Conservation (phyloP, 345 rosid species). For the Aquilaria sinensis region DNA sequence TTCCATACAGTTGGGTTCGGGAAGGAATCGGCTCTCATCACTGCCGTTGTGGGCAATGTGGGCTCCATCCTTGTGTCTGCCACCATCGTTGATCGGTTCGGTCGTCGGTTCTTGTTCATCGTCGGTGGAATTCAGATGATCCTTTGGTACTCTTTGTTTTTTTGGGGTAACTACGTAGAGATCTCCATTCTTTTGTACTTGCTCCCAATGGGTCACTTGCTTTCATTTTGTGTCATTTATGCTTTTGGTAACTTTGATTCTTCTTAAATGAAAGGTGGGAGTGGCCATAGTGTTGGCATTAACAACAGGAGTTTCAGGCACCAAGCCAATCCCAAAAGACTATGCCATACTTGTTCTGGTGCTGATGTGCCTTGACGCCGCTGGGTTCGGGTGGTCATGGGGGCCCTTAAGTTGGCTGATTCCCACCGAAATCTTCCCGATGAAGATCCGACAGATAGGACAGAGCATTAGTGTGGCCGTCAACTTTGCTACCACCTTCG, state of each 20-base stretch:
- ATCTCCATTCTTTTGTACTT: not conserved
- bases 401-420: constrained; percentile 60
- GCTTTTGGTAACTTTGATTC: too few relatives aligned
- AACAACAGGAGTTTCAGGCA: constrained; percentile 41
- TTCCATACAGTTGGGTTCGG: constrained; percentile 84
- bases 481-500: constrained; percentile 41
- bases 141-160: constrained; percentile 29
- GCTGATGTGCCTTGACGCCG: constrained; percentile 48
- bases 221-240: too few relatives aligned
- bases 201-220: too few relatives aligned
- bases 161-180: too few relatives aligned
- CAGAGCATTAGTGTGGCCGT: constrained; percentile 53
- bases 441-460: constrained; percentile 53
- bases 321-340: constrained; percentile 31
- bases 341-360: constrained; percentile 32
- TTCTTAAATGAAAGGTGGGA: constrained; percentile 14
- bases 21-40: constrained; percentile 51
- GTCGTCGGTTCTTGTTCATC: constrained; percentile 66
- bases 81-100: constrained; percentile 56
- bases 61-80: constrained; percentile 54
- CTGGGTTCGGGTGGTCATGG: constrained; percentile 81
- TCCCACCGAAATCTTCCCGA: constrained; percentile 65
- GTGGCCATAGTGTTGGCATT: constrained; percentile 33
- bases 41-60: constrained; percentile 61
- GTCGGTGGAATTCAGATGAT: constrained; percentile 65